These are phyloP conservation scores for Emergomyces africanus DNA, from an alignment of 2,329 filamentous ascomycete genomes.

Conservation along the genomic window DNA sequence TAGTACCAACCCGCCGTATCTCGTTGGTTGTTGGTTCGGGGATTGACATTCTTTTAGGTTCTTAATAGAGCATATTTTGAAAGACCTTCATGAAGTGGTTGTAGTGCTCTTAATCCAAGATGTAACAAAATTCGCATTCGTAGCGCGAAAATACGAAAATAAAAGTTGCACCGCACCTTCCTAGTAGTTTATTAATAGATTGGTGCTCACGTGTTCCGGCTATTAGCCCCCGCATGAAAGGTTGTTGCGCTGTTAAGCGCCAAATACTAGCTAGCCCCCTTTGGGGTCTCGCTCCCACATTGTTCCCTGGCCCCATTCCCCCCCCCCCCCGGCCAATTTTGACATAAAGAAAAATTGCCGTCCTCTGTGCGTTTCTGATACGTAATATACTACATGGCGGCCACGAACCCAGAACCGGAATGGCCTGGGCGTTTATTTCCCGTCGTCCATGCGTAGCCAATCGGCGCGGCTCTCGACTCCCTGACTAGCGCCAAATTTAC, in stretches of 20 bases:
- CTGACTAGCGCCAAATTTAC: neutral
- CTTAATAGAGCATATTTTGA: neutral
- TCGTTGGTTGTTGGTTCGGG: neutral
- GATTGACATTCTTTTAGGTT: neutral
- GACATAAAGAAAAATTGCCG: conserved; percentile 1
- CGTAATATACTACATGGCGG: neutral
- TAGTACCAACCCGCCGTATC: neutral
- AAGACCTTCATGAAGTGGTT: neutral
- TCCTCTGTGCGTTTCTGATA: conserved; percentile 1
- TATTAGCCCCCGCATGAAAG: neutral
- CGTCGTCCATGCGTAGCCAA: neutral
- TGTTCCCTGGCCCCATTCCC: neutral
- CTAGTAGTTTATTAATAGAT: neutral
- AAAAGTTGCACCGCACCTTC: too few species aligned
- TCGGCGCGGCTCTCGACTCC: neutral
- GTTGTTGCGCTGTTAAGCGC: neutral
- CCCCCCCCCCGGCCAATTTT: neutral
- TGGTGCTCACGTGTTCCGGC: neutral
- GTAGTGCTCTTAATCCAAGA: too few species aligned
- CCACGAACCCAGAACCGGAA: neutral
- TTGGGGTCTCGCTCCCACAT: neutral
- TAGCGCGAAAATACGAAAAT: too few species aligned
- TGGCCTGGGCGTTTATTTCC: neutral
- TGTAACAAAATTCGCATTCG: too few species aligned
- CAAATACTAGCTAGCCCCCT: neutral